Evolutionary conservation across 148 eudicot genomes (phyloP).

Genomic region (Amaranthus palmeri): DNA sequence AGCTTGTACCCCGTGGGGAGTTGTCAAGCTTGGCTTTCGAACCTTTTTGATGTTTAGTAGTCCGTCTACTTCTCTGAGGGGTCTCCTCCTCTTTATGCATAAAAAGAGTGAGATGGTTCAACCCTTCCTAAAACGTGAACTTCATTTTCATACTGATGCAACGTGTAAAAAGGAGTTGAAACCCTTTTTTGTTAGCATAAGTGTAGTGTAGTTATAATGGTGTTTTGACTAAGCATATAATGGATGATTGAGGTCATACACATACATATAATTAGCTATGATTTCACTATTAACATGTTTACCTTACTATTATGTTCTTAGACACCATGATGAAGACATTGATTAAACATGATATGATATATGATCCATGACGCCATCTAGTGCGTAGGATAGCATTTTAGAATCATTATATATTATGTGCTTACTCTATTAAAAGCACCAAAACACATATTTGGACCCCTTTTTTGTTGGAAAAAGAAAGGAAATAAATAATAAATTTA

Average conservation of each 20-base stretch:
- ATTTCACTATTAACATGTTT: constrained; percentile 10
- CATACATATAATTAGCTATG: background rate
- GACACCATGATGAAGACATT: constrained; percentile 20
- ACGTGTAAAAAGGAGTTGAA: too few species aligned
- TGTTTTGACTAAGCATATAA: constrained; percentile 19
- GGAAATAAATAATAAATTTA: background rate
- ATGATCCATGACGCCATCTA: constrained; percentile 34
- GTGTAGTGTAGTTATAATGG: constrained; percentile 2
- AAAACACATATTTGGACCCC: background rate
- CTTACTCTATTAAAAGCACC: constrained; percentile 9
- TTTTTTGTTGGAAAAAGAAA: background rate
- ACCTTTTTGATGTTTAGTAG: too few species aligned
- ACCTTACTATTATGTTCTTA: background rate
- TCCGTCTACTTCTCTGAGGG: too few species aligned
- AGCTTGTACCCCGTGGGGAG: too few species aligned
- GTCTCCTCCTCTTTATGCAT: too few species aligned
- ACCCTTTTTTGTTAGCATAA: too few species aligned
- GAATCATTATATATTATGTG: constrained; percentile 1
- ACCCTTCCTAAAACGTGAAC: too few species aligned
- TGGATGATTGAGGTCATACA: constrained; percentile 15
- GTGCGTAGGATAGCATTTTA: constrained; percentile 46
- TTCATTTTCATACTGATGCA: too few species aligned
- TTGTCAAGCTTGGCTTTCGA: too few species aligned
- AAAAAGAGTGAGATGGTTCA: too few species aligned
- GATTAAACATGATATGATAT: background rate